These are phyloP conservation scores for Tulasnella sp. DNA, from an alignment of 768 basidiomycete genomes.

Conservation along the genomic window DNA sequence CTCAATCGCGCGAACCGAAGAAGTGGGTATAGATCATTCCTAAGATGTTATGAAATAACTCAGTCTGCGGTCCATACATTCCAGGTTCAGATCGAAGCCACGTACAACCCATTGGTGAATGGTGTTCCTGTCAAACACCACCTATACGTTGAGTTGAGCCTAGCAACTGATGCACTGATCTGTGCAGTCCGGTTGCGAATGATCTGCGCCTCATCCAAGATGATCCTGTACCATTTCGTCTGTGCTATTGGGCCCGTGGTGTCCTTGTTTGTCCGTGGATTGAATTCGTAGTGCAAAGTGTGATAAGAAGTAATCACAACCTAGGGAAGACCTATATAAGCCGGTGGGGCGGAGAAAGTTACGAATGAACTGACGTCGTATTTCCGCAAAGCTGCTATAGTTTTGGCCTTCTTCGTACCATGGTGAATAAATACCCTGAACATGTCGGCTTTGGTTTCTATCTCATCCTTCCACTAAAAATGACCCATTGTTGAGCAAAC, in stretches of 20 bases:
- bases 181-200: slow-evolving; percentile 58
- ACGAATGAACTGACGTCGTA: slow-evolving; percentile 37
- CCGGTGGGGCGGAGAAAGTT: not conserved
- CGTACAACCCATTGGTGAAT: slow-evolving; percentile 58
- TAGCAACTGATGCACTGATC: slow-evolving; percentile 47
- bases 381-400: slow-evolving; percentile 37
- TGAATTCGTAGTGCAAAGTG: slow-evolving; percentile 52
- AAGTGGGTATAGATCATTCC: slow-evolving; percentile 61
- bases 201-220: slow-evolving; percentile 73
- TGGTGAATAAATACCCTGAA: slow-evolving; percentile 62
- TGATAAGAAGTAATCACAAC: slow-evolving; percentile 71
- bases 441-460: slow-evolving; percentile 55
- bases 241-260: slow-evolving; percentile 49
- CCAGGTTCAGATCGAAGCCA: too few species aligned
- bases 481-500: too few species aligned
- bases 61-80: slow-evolving; percentile 8
- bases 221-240: slow-evolving; percentile 54
- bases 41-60: slow-evolving; percentile 21
- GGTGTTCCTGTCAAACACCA: slow-evolving; percentile 78
- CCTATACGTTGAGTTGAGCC: slow-evolving; percentile 52
- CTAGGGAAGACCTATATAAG: slow-evolving; percentile 27
- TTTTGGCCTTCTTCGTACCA: slow-evolving; percentile 57
- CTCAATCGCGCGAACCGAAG: slow-evolving; percentile 58
- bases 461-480: slow-evolving; percentile 59
- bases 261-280: not conserved